A percentile compares a stretch with the other conserved stretches of the same genome.
Conservation (phyloP, 257 asterid species). For the Forsythia viridissima region DNA sequence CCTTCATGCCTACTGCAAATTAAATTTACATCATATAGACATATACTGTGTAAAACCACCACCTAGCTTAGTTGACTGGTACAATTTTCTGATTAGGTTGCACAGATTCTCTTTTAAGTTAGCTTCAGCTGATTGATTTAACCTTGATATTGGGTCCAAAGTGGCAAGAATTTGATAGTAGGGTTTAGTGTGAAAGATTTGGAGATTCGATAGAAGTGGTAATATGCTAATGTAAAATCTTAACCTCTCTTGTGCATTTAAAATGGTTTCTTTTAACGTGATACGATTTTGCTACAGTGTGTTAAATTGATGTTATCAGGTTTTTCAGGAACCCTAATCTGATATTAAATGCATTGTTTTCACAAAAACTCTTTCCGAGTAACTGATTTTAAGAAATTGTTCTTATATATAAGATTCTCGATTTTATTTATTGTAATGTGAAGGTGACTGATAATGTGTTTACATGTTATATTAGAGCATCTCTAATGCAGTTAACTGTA, state of each 20-base stretch:
- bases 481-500: no score
- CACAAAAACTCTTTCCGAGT: no score
- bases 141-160: slow-evolving; percentile 29
- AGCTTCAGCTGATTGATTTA: slow-evolving; percentile 32
- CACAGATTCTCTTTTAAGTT: slow-evolving; percentile 41
- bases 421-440: background rate
- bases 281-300: background rate
- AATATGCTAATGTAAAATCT: slow-evolving; percentile 26
- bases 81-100: slow-evolving; percentile 35
- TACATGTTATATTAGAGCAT: no score
- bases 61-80: slow-evolving; percentile 25
- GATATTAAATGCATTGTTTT: no score
- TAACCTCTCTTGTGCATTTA: slow-evolving; percentile 6
- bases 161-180: slow-evolving; percentile 25
- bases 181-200: slow-evolving; percentile 25
- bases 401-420: background rate
- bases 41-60: slow-evolving; percentile 11
- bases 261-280: background rate
- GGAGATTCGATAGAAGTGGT: slow-evolving; percentile 25
- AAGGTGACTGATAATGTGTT: background rate
- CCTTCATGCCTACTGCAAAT: slow-evolving; percentile 43
- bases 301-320: background rate
- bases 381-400: no score
- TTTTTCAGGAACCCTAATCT: background rate
- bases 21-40: slow-evolving; percentile 24